A percentile compares a stretch with the other conserved stretches of the same genome.
phyloP scores from a whole-genome alignment of 129 eudicot genomes.

The Centrapalus pauciflorus region DNA sequence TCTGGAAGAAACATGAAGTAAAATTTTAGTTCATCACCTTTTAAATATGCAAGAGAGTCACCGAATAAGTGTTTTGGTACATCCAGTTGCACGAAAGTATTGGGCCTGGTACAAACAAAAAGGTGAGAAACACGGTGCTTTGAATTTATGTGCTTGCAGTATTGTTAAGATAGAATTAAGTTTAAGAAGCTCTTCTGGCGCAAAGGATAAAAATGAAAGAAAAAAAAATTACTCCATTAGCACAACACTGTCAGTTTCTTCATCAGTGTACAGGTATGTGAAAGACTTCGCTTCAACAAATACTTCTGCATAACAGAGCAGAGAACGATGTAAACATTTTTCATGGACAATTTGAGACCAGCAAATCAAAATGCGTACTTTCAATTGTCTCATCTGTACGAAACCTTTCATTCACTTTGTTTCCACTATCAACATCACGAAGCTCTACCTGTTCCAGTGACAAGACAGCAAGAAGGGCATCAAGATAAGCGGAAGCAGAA shows the following conservation, averaged over 20 bases:
- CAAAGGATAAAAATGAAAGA: neutral
- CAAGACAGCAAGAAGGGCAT: neutral
- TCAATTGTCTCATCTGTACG: constrained; percentile 91
- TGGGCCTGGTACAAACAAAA: constrained; percentile 45
- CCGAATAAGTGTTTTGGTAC: constrained; percentile 81
- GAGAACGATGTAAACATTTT: neutral
- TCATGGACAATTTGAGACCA: neutral
- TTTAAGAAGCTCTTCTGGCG: neutral
- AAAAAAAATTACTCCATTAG: constrained; percentile 68
- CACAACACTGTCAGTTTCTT: constrained; percentile 61
- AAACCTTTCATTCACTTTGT: constrained; percentile 80
- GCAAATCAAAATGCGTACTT: constrained; percentile 43
- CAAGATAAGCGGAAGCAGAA: neutral
- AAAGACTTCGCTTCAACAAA: constrained; percentile 61
- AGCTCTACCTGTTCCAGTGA: constrained; percentile 69
- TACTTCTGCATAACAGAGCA: constrained; percentile 49
- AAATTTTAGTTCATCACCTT: constrained; percentile 46
- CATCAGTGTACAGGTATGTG: constrained; percentile 78
- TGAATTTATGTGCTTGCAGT: neutral
- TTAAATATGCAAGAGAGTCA: constrained; percentile 59
- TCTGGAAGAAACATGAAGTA: neutral
- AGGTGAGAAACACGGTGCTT: neutral
- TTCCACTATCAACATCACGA: constrained; percentile 93
- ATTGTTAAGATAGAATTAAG: neutral
- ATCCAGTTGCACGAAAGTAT: constrained; percentile 65